Evolutionary conservation across 768 basidiomycete species (phyloP).

Genomic region (Pisolithus orientalis): DNA sequence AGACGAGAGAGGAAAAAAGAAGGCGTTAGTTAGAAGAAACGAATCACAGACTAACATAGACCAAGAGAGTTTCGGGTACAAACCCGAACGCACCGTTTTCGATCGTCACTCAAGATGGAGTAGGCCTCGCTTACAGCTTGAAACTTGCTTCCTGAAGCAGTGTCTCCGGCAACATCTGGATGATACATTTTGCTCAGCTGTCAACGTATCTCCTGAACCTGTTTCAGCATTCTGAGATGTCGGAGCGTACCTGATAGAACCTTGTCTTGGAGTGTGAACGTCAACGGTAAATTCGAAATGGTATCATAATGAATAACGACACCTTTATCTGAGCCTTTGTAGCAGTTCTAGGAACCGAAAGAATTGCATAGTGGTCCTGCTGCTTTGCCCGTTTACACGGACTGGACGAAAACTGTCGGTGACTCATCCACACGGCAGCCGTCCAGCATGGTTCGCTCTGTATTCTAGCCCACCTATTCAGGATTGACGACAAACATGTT

Average conservation of each 20-base stretch:
- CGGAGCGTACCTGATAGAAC: constrained; percentile 23
- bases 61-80: not conserved
- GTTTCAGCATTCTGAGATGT: not conserved
- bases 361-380: constrained; percentile 23
- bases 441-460: not conserved
- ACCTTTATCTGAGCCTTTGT: constrained; percentile 31
- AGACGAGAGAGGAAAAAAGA: no score
- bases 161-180: constrained; percentile 38
- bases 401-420: constrained; percentile 18
- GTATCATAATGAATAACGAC: not conserved
- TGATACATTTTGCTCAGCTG: constrained; percentile 46
- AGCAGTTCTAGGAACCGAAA: constrained; percentile 21
- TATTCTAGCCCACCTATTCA: not conserved
- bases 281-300: constrained; percentile 1
- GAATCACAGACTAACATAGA: not conserved
- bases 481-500: not conserved
- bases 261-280: constrained; percentile 13
- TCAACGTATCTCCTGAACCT: not conserved
- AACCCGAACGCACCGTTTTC: constrained; percentile 32
- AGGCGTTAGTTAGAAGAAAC: no score
- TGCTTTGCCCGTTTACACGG: constrained; percentile 6
- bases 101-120: constrained; percentile 37
- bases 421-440: not conserved
- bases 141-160: constrained; percentile 33
- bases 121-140: constrained; percentile 45